Evolutionary conservation across 2,329 filamentous ascomycete genomes (phyloP).

Genomic region (Pezizomycotina sp.): DNA sequence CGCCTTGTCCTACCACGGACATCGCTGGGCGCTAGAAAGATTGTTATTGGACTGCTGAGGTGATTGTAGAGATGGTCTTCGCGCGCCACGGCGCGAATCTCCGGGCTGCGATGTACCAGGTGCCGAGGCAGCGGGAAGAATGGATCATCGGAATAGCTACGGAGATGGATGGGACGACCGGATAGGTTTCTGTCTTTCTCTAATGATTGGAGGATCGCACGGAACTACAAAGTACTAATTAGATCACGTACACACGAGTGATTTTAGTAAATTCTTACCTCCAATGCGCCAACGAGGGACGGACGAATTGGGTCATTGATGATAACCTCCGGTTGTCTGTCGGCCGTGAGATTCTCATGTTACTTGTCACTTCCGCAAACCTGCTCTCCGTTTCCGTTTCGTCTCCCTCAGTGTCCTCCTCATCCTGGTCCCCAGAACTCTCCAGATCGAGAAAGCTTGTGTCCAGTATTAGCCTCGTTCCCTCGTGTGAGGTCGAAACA

Average conservation of each 20-base stretch:
- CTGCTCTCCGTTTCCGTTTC: constrained; percentile 41
- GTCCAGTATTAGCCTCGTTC: constrained; percentile 43
- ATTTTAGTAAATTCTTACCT: constrained; percentile 30
- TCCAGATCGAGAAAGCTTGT: constrained; percentile 49
- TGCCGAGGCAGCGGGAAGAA: constrained; percentile 29
- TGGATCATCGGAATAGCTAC: constrained; percentile 52
- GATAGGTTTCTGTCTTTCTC: constrained; percentile 65
- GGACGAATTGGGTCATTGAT: constrained; percentile 70
- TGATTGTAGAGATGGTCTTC: constrained; percentile 16
- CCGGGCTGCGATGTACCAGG: constrained; percentile 28
- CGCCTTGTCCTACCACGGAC: constrained; percentile 33
- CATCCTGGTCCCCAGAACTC: constrained; percentile 43
- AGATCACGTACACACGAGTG: constrained; percentile 1
- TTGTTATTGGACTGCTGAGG: too few species aligned
- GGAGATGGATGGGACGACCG: constrained; percentile 49
- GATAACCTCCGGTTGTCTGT: constrained; percentile 48
- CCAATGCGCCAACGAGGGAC: constrained; percentile 79
- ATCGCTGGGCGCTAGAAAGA: constrained; percentile 21
- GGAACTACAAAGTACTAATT: constrained; percentile 38
- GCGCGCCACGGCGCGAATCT: constrained; percentile 29
- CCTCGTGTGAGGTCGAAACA: constrained; percentile 13
- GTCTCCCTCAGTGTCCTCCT: constrained; percentile 38
- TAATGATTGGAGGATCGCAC: constrained; percentile 73
- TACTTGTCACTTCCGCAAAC: constrained; percentile 71
- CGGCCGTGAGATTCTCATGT: constrained; percentile 73